phyloP scores from a whole-genome alignment of 495 filamentous ascomycete species.

The Tuber microsphaerosporum region DNA sequence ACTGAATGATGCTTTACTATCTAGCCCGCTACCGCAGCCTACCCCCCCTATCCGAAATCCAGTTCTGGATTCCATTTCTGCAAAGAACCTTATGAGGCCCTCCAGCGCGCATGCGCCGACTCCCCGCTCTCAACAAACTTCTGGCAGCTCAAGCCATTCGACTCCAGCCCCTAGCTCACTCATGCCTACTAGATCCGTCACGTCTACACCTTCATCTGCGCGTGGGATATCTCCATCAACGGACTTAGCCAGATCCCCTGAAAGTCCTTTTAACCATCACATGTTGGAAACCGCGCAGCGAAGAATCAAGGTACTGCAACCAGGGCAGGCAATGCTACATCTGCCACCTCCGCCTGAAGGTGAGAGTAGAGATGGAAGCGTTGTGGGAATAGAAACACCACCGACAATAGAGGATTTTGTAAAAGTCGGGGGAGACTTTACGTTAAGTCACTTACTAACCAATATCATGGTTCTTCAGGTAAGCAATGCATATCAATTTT shows the following conservation, averaged over 20 bases:
- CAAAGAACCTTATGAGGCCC: conserved; percentile 32
- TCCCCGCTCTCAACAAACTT: conserved; percentile 26
- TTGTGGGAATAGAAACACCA: conserved; percentile 42
- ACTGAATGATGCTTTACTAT: conserved; percentile 35
- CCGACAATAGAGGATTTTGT: conserved; percentile 18
- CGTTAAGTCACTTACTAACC: conserved; percentile 79
- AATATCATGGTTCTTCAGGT: conserved; percentile 62
- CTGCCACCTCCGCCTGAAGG: conserved; percentile 39
- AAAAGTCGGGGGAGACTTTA: conserved; percentile 50
- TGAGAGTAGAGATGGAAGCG: conserved; percentile 42
- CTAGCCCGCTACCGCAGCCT: conserved; percentile 22
- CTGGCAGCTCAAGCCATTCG: conserved; percentile 24
- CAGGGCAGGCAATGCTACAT: conserved; percentile 36
- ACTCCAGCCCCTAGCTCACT: conserved; percentile 19
- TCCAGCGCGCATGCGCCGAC: conserved; percentile 13
- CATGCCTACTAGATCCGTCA: conserved; percentile 9
- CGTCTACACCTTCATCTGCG: conserved; percentile 17
- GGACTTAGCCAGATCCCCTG: conserved; percentile 28
- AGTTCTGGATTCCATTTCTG: conserved; percentile 32
- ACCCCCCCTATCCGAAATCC: conserved; percentile 21
- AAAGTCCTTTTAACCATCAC: conserved; percentile 32
- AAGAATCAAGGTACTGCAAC: conserved; percentile 31
- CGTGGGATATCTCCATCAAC: conserved; percentile 30
- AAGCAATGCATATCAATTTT: background rate
- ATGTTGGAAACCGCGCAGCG: conserved; percentile 32